These are phyloP conservation scores for Ophiocordyceps australis DNA, from an alignment of 2,329 filamentous ascomycete species.

Conservation along the genomic window DNA sequence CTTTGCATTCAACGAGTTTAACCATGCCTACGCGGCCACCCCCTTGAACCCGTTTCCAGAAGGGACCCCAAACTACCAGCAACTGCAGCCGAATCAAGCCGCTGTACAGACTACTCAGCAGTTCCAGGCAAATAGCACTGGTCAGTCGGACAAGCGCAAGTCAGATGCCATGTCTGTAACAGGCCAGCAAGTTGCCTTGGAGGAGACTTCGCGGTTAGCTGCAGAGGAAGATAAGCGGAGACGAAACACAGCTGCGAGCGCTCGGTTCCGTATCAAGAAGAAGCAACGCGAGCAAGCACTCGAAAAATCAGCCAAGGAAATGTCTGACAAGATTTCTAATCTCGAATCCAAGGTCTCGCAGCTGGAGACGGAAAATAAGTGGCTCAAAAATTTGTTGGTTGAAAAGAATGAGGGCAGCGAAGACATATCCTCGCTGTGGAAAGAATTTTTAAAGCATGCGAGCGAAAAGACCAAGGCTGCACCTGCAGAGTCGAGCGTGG, in stretches of 20 bases:
- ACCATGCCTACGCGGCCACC: constrained; percentile 29
- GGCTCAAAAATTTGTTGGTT: constrained; percentile 63
- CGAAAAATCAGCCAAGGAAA: constrained; percentile 66
- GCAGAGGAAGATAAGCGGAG: constrained; percentile 84
- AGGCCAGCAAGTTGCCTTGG: constrained; percentile 34
- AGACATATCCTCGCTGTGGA: constrained; percentile 29
- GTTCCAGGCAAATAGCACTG: constrained; percentile 11
- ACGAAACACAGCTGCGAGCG: constrained; percentile 75
- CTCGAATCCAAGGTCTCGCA: constrained; percentile 59
- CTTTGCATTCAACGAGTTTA: constrained; percentile 37
- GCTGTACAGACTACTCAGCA: constrained; percentile 18
- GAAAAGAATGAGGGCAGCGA: constrained; percentile 58
- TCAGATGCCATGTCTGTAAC: constrained; percentile 20
- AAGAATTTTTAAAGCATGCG: constrained; percentile 26
- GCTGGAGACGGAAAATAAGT: constrained; percentile 70
- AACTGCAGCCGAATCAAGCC: constrained; percentile 33
- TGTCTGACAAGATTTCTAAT: constrained; percentile 57
- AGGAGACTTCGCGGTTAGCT: constrained; percentile 53
- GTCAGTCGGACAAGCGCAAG: constrained; percentile 25
- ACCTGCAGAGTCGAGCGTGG: constrained; percentile 6
- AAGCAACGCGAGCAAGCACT: constrained; percentile 84
- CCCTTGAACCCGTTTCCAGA: constrained; percentile 23
- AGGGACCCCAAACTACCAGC: constrained; percentile 21
- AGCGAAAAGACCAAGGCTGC: constrained; percentile 12
- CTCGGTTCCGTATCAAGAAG: constrained; percentile 87